A percentile compares a stretch with the other conserved stretches of the same genome.
phyloP scores from a whole-genome alignment of 2,329 filamentous ascomycete species.

The Ophiostoma triangulosporum region DNA sequence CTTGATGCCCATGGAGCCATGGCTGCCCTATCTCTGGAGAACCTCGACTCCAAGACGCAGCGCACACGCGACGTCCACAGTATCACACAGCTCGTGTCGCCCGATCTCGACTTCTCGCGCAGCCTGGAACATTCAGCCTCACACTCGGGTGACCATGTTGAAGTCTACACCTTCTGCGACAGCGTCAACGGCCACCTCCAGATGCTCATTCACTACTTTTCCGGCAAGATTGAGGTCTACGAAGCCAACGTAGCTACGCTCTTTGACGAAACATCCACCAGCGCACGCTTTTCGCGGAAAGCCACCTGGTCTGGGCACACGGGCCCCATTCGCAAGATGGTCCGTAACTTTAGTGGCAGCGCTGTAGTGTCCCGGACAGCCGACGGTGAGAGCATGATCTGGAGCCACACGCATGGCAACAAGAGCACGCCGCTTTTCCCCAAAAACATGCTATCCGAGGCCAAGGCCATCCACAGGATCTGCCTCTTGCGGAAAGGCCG shows the following conservation, averaged over 20 bases:
- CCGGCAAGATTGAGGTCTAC: constrained; percentile 73
- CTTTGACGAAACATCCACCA: constrained; percentile 56
- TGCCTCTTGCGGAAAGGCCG: constrained; percentile 64
- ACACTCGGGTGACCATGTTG: constrained; percentile 35
- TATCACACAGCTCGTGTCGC: constrained; percentile 60
- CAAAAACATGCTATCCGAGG: constrained; percentile 53
- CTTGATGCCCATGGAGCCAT: constrained; percentile 74
- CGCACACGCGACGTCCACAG: constrained; percentile 65
- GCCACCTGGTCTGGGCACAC: constrained; percentile 77
- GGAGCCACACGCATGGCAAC: constrained; percentile 50
- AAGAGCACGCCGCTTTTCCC: constrained; percentile 27
- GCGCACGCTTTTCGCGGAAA: constrained; percentile 45
- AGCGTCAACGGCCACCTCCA: constrained; percentile 50
- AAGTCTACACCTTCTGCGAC: constrained; percentile 62
- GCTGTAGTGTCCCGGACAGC: constrained; percentile 71
- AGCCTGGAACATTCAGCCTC: constrained; percentile 14
- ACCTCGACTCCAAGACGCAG: constrained; percentile 57
- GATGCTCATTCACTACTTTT: constrained; percentile 70
- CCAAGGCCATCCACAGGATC: constrained; percentile 65
- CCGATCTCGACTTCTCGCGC: constrained; percentile 32
- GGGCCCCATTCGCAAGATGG: constrained; percentile 67
- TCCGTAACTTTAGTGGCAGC: constrained; percentile 69
- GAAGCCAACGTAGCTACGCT: constrained; percentile 65
- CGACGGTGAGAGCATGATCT: constrained; percentile 68
- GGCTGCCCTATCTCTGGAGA: constrained; percentile 87